Evolutionary conservation across 23 red algal genomes (phyloP).

Genomic region (Gracilaria gracilis): DNA sequence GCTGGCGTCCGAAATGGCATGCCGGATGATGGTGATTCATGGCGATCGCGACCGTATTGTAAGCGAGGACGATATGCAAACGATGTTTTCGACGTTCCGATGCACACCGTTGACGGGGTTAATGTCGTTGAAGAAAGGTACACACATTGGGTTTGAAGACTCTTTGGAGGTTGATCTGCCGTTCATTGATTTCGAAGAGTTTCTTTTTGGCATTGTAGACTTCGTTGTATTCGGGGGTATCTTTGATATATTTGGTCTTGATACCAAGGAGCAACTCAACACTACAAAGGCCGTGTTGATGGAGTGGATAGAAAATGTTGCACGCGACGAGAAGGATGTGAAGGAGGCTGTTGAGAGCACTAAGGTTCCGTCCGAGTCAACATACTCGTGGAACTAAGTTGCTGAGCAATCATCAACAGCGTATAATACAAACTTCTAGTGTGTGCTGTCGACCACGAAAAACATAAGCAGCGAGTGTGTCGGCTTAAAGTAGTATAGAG

Average conservation of each 20-base stretch:
- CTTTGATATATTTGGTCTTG: background rate
- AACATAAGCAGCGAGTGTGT: too few species aligned
- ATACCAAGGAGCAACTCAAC: background rate
- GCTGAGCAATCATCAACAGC: too few species aligned
- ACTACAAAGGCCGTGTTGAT: background rate
- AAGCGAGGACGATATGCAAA: background rate
- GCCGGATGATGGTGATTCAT: background rate
- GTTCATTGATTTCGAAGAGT: background rate
- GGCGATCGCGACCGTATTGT: background rate
- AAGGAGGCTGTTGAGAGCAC: background rate
- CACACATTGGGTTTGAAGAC: conserved; percentile 8
- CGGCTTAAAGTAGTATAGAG: too few species aligned
- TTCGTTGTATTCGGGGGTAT: background rate
- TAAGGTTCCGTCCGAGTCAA: background rate
- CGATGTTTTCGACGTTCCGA: background rate
- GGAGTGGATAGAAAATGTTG: background rate
- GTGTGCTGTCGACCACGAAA: too few species aligned
- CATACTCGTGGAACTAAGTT: background rate
- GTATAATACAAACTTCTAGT: too few species aligned
- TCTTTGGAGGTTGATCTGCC: conserved; percentile 17
- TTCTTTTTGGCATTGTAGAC: background rate
- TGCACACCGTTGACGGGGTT: background rate
- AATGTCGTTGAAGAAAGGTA: background rate
- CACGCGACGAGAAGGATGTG: background rate
- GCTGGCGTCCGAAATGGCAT: background rate